Base-by-base conservation (phyloP, 331 rosid species). In the Quercus lobata region DNA sequence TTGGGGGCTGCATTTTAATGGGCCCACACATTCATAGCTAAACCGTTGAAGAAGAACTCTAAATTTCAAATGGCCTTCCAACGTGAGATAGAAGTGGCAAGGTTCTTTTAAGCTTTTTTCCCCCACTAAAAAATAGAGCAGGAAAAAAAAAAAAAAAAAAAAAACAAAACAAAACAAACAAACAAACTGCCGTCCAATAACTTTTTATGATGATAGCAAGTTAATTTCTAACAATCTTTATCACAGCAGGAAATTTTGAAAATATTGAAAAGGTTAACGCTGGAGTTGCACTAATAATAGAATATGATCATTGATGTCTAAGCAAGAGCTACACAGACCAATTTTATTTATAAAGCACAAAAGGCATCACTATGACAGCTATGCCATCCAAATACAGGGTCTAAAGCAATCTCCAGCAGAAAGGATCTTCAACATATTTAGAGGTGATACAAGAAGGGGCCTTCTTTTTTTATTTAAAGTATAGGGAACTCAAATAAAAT, bases 301-400 rank as follows among this genome's bases (percentile, higher is more conserved):
- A 8, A 30, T 65, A 63, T 27, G 44, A 65, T 17, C 54, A 35
- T 10, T 68, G 53, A 46, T 68, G 72, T 18, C 72, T 12, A 68
- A 35, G 72, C 53, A 34, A 32, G 30, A 29, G 70, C 70, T 25
- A 63, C 11, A n/a, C 27, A 68, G 3, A 18, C 72, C 25, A 32
- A 17, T 19, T 68, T 17, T 35, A 34, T 17, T 11, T 57, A 80
- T 30, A 75, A 80, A 54, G 54, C 44, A 17, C 32, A 29, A 70
- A 61, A 3, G 16, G 21, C 11, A 65, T 27, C 69, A 75, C 70
- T n/a, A 68, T 24, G 52, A 77, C 35, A 16, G 22, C 52, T 55
- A 58, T 54, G 19, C 73, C 75, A 86, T 57, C 55, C 69, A 82
- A 78, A 66, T 16, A 71, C n/a, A n/a, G 30, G 29, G 72, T n/a